Evolutionary conservation across 345 rosid genomes (phyloP).

Genomic region (Nephelium lappaceum): DNA sequence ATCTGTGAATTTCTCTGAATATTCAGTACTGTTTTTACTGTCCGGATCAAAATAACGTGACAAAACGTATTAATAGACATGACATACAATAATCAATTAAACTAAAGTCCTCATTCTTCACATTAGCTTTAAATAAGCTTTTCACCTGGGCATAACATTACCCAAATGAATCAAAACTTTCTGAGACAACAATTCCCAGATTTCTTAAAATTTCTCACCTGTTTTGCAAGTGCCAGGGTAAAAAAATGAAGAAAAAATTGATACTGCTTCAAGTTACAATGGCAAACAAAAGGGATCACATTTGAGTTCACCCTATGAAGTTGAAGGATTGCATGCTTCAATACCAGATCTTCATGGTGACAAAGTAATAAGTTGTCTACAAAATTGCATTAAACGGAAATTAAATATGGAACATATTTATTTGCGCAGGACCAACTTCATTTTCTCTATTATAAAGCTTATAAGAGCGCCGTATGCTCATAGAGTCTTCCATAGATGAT

Average conservation of each 20-base stretch:
- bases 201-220: constrained; percentile 36
- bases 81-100: neutral
- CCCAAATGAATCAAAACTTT: constrained; percentile 33
- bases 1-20: constrained; percentile 34
- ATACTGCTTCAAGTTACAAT: no score
- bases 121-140: neutral
- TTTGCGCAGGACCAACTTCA: no score
- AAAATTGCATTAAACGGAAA: no score
- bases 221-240: constrained; percentile 20
- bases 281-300: no score
- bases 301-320: no score
- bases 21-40: constrained; percentile 30
- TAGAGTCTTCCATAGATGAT: no score
- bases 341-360: no score
- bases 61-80: constrained; percentile 2
- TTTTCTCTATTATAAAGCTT: no score
- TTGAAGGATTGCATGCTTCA: no score
- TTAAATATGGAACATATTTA: no score
- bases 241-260: neutral
- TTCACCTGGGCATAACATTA: constrained; percentile 35
- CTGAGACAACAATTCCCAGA: constrained; percentile 34
- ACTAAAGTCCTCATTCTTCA: neutral
- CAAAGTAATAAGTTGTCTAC: no score
- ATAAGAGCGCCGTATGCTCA: no score
- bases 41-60: constrained; percentile 48